Percentiles rank a stretch among this genome's conserved stretches.
Conservation (phyloP, 2,329 filamentous ascomycete species). For the Stachybotrys chartarum region DNA sequence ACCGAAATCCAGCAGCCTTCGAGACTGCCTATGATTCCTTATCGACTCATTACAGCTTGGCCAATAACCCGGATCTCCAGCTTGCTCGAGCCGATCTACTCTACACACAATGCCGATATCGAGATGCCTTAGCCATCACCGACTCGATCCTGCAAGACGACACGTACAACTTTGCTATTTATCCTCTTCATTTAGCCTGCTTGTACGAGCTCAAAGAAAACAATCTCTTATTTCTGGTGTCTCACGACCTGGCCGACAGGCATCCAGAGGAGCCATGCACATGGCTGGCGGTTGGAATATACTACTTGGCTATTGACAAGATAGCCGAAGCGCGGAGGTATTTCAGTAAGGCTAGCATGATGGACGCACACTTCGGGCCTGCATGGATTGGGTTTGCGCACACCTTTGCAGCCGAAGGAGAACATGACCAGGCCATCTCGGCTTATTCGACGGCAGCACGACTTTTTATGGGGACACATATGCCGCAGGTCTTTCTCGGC, state of each 20-base stretch:
- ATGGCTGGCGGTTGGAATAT: conserved; percentile 91
- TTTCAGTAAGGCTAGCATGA: conserved; percentile 95
- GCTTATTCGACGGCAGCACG: conserved; percentile 94
- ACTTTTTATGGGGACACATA: conserved; percentile 92
- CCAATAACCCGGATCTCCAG: conserved; percentile 80
- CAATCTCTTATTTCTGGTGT: conserved; percentile 83
- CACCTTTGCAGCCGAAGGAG: conserved; percentile 93
- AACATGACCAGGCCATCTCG: conserved; percentile 96
- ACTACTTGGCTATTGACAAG: conserved; percentile 84
- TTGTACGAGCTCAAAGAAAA: conserved; percentile 81
- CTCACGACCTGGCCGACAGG: conserved; percentile 86
- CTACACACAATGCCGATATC: conserved; percentile 91
- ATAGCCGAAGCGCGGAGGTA: conserved; percentile 91
- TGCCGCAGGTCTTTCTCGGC: conserved; percentile 90
- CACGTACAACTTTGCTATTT: conserved; percentile 81
- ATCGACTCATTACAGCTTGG: conserved; percentile 86
- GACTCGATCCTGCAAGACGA: conserved; percentile 75
- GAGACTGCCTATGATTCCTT: conserved; percentile 82
- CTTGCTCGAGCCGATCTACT: conserved; percentile 84
- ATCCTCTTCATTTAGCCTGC: conserved; percentile 87
- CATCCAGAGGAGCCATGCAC: conserved; percentile 87
- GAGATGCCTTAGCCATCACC: conserved; percentile 77
- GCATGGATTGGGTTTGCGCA: conserved; percentile 99
- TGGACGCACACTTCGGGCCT: conserved; percentile 94
- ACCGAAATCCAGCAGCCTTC: conserved; percentile 78